Evolutionary conservation across 2,329 filamentous ascomycete genomes (phyloP).

Genomic region (Clarireedia homoeocarpa): DNA sequence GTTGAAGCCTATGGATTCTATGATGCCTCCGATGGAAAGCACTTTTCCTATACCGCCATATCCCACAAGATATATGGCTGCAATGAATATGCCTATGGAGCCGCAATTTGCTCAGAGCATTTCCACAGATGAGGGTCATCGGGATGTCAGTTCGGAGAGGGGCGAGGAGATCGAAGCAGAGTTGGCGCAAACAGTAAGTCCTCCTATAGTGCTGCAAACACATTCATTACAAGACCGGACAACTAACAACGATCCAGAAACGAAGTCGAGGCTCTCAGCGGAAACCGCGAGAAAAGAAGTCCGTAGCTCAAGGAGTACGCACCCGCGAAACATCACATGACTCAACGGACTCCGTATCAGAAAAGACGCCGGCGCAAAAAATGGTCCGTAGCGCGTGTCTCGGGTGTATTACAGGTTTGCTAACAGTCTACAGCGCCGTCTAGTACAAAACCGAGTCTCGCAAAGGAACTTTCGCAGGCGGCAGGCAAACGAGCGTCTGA

Average conservation of each 20-base stretch:
- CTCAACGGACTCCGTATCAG: slow-evolving; percentile 4
- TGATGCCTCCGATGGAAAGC: not conserved
- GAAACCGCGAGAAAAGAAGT: not conserved
- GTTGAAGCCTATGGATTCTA: not conserved
- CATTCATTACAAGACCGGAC: not conserved
- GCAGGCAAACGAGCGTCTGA: slow-evolving; percentile 8
- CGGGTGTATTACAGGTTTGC: not conserved
- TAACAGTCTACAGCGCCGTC: slow-evolving; percentile 4
- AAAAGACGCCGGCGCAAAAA: slow-evolving; percentile 8
- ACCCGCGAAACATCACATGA: slow-evolving; percentile 11
- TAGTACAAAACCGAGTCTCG: slow-evolving; percentile 8
- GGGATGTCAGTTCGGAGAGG: not conserved
- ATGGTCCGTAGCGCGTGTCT: not conserved
- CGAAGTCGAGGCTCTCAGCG: not conserved
- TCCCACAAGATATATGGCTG: slow-evolving; percentile 1
- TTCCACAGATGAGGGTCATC: not conserved
- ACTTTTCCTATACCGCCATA: slow-evolving; percentile 5
- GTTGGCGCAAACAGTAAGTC: not conserved
- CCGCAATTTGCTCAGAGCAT: slow-evolving; percentile 1
- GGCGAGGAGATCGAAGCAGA: slow-evolving; percentile 1
- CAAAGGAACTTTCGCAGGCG: slow-evolving; percentile 10
- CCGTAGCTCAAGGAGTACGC: slow-evolving; percentile 2
- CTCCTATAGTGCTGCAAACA: not conserved
- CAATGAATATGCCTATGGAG: not conserved
- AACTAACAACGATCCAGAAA: not conserved